Base-by-base conservation (phyloP, 495 filamentous ascomycete species). In the Corynascus novoguineensis region DNA sequence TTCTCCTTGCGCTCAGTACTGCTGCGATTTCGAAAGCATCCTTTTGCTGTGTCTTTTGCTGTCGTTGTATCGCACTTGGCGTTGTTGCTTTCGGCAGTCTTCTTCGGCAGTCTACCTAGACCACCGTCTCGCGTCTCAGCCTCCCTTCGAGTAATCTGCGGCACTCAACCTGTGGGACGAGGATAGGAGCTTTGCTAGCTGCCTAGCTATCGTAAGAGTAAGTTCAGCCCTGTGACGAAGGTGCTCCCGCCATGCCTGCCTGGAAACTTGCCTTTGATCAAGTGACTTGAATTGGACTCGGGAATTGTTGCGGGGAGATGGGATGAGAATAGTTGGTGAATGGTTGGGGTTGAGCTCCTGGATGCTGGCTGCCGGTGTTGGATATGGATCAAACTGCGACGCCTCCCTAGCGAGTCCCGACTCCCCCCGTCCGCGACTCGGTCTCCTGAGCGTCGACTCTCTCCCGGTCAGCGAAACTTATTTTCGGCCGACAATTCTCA, bases 71-170 rank as follows among this genome's bases (percentile, higher is more conserved):
- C 38, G 55, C 56, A 53, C 61, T 57, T 31, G 60, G 54, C 34
- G 57, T 71, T 67, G 64, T 70, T 72, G 74, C 69, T 75, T 69
- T 67, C 65, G 63, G 61, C 65, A 63, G 58, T 60, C 60, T 53
- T 59, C 42, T 19, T 37, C 57, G 31, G 15, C 55, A 51, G 46
- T 49, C 53, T 40, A 22, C 17, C 37, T 6, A 41, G 22, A 31
- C 25, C 34, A 41, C 53, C 19, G n/a, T 28, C 27, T 25, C 15
- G 7, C 8, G 15, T n/a, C 66, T 52, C 55, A 59, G 55, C 60
- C 47, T 61, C 64, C 67, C 53, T 65, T 34, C 41, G 28, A 47
- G n/a, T 58, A 55, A 51, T 62, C 51, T 53, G 56, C 63, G 63
- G 25, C 53, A 31, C n/a, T 32, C 11, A 29, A 38, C 32, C 15